These are phyloP conservation scores for Saururus chinensis DNA, from an alignment of 164 flowering plant genomes.

Conservation along the genomic window DNA sequence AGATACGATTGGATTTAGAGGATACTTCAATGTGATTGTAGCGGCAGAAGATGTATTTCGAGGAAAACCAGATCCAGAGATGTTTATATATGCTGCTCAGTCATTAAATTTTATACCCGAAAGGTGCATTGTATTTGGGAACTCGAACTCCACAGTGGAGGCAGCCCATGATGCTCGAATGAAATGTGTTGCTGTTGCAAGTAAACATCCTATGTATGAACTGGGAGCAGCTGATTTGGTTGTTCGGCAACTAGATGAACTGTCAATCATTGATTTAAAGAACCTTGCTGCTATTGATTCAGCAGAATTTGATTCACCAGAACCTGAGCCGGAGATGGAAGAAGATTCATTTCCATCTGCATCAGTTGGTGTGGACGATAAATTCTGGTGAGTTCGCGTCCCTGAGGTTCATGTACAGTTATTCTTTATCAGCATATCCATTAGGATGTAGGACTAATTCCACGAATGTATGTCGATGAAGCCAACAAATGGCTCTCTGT, in stretches of 20 bases:
- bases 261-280: slow-evolving; percentile 84
- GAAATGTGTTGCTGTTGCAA: slow-evolving; percentile 97
- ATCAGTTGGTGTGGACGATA: slow-evolving; percentile 36
- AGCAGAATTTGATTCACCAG: slow-evolving; percentile 62
- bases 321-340: slow-evolving; percentile 62
- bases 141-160: slow-evolving; percentile 82
- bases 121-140: slow-evolving; percentile 93
- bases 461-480: not conserved
- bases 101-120: slow-evolving; percentile 73
- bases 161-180: slow-evolving; percentile 92
- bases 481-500: not conserved
- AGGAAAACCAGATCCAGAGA: slow-evolving; percentile 98
- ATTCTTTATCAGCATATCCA: not conserved
- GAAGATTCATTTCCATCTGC: slow-evolving; percentile 27
- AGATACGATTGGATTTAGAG: slow-evolving; percentile 49
- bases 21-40: slow-evolving; percentile 58
- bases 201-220: slow-evolving; percentile 90
- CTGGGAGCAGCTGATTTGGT: slow-evolving; percentile 95
- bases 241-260: slow-evolving; percentile 74
- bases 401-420: slow-evolving; percentile 15
- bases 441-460: not conserved
- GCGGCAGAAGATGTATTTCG: slow-evolving; percentile 89
- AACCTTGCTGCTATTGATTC: slow-evolving; percentile 73
- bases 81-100: slow-evolving; percentile 88
- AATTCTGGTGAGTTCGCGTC: slow-evolving; percentile 26